Evolutionary conservation across 73 alveolate genomes (phyloP).

Genomic region (Tetrahymena borealis): DNA sequence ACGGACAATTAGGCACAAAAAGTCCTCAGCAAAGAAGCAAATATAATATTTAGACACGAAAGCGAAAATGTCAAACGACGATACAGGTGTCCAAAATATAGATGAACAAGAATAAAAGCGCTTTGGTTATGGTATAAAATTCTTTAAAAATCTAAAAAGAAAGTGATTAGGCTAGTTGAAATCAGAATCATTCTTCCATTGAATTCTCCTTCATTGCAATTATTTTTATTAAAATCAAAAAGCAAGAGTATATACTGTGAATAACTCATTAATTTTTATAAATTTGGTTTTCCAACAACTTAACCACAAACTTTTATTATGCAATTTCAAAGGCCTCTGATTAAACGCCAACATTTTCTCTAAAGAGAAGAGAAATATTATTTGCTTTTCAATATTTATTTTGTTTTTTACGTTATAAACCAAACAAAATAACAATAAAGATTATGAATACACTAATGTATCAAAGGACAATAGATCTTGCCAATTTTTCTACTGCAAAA

Average conservation of each 20-base stretch:
- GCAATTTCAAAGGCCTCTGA: too few relatives aligned
- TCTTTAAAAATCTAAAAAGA: not conserved
- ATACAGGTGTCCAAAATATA: not conserved
- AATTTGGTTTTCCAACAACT: too few relatives aligned
- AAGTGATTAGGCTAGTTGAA: too few relatives aligned
- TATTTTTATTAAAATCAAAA: not conserved
- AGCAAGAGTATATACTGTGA: not conserved
- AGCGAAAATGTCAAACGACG: constrained; percentile 2
- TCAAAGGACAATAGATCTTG: not conserved
- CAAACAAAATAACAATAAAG: not conserved
- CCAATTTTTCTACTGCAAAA: not conserved
- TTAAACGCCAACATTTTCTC: too few relatives aligned
- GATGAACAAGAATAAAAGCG: not conserved
- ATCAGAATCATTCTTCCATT: not conserved
- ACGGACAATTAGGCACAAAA: not conserved
- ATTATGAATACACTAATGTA: not conserved
- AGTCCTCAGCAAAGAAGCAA: not conserved
- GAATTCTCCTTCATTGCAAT: not conserved
- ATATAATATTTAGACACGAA: not conserved
- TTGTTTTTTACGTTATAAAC: too few relatives aligned
- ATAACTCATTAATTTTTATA: too few relatives aligned
- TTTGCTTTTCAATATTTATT: too few relatives aligned
- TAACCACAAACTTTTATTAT: too few relatives aligned
- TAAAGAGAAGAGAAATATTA: too few relatives aligned
- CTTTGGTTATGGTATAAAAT: not conserved